These are phyloP conservation scores for Ogataea haglerorum DNA, from an alignment of 805 yeast species.

Conservation along the genomic window DNA sequence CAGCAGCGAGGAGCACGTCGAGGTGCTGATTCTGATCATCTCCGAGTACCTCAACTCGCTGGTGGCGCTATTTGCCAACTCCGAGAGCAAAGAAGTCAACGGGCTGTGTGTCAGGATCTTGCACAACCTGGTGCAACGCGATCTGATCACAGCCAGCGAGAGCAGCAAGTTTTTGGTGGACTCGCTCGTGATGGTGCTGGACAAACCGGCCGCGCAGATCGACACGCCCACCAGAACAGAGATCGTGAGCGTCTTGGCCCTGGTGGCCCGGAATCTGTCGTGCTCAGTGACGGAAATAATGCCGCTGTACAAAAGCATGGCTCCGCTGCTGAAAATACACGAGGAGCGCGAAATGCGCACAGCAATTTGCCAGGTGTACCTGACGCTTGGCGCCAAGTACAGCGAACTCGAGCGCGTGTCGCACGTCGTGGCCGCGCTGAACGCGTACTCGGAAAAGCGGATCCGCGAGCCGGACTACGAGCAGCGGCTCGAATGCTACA, in stretches of 20 bases:
- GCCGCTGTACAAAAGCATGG: constrained; percentile 28
- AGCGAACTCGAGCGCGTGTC: constrained; percentile 44
- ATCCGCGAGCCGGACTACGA: constrained; percentile 79
- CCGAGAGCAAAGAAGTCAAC: constrained; percentile 43
- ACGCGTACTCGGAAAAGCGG: constrained; percentile 60
- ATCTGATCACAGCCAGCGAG: constrained; percentile 51
- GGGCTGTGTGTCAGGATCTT: constrained; percentile 51
- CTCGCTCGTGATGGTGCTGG: constrained; percentile 58
- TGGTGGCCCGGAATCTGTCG: constrained; percentile 50
- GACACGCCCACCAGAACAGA: constrained; percentile 51
- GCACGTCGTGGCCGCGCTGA: constrained; percentile 56
- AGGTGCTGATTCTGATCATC: constrained; percentile 56
- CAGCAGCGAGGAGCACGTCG: constrained; percentile 40
- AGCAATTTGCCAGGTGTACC: constrained; percentile 57
- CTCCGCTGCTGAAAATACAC: constrained; percentile 52
- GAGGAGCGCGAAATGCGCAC: constrained; percentile 60
- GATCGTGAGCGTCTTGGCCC: constrained; percentile 53
- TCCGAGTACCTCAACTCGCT: constrained; percentile 49
- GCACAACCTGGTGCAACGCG: constrained; percentile 51
- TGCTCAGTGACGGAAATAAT: constrained; percentile 49
- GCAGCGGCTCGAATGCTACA: constrained; percentile 65
- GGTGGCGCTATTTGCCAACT: constrained; percentile 45
- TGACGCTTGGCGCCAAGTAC: constrained; percentile 53
- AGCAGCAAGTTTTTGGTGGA: constrained; percentile 51
- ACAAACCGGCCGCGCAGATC: constrained; percentile 52